Evolutionary conservation across 768 basidiomycete genomes (phyloP).

Genomic region (Chlorophyllum brunneum): DNA sequence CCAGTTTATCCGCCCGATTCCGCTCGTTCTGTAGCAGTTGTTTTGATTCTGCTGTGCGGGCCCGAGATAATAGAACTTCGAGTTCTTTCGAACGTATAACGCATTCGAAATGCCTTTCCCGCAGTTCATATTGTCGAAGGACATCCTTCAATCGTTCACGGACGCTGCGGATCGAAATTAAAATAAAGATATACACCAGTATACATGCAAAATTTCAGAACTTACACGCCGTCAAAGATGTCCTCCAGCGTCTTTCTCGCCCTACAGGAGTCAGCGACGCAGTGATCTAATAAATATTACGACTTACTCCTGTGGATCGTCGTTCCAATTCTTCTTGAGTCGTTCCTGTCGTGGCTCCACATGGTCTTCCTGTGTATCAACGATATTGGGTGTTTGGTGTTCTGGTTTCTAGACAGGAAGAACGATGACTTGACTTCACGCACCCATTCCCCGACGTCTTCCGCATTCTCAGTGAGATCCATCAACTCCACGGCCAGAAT

Average conservation of each 20-base stretch:
- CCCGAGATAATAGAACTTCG: constrained; percentile 81
- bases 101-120: constrained; percentile 90
- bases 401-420: not conserved
- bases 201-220: constrained; percentile 18
- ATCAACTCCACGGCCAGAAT: constrained; percentile 87
- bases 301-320: constrained; percentile 70
- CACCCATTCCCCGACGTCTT: constrained; percentile 60
- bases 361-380: constrained; percentile 51
- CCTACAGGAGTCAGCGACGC: constrained; percentile 31
- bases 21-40: constrained; percentile 79
- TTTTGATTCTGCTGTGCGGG: constrained; percentile 84
- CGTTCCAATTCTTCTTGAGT: constrained; percentile 79
- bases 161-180: constrained; percentile 45
- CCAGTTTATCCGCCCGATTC: constrained; percentile 56
- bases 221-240: constrained; percentile 84
- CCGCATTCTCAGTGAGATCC: constrained; percentile 76
- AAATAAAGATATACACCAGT: not conserved
- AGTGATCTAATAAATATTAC: not conserved
- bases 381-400: constrained; percentile 4
- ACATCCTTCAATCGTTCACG: constrained; percentile 86
- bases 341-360: constrained; percentile 62
- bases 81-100: constrained; percentile 90
- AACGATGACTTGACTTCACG: constrained; percentile 20
- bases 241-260: constrained; percentile 74
- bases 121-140: constrained; percentile 82